Conservation (phyloP, 2,329 filamentous ascomycete genomes). For the Fusarium metavorans region DNA sequence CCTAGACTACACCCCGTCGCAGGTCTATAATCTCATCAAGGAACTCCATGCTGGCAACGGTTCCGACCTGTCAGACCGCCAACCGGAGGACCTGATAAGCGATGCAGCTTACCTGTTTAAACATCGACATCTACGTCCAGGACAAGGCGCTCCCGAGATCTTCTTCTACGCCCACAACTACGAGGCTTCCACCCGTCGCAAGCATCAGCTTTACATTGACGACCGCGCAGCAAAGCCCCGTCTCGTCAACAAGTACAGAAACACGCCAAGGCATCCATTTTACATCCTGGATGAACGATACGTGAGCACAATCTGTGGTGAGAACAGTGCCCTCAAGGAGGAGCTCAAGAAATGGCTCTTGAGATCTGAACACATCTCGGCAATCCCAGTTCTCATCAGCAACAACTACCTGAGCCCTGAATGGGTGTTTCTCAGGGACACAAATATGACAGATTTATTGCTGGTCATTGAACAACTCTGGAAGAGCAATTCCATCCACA, state of each 20-base stretch:
- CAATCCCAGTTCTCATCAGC: neutral
- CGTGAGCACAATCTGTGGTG: neutral
- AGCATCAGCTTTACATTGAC: neutral
- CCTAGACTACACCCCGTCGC: neutral
- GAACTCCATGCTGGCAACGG: neutral
- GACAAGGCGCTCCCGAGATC: neutral
- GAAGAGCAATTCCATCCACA: neutral
- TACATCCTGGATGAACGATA: neutral
- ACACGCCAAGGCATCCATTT: neutral
- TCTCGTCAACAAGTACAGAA: neutral
- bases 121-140: neutral
- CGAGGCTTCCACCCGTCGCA: neutral
- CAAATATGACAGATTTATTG: neutral
- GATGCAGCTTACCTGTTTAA: neutral
- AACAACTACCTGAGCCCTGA: neutral
- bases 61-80: neutral
- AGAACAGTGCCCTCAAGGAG: neutral
- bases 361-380: neutral
- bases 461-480: neutral
- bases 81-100: neutral
- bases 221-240: neutral
- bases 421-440: neutral
- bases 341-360: neutral
- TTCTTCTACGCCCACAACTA: neutral
- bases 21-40: neutral